Evolutionary conservation across 768 basidiomycete species (phyloP), one percentile per base, ranked within the genome.

Genomic region (Trametes meyenii): DNA sequence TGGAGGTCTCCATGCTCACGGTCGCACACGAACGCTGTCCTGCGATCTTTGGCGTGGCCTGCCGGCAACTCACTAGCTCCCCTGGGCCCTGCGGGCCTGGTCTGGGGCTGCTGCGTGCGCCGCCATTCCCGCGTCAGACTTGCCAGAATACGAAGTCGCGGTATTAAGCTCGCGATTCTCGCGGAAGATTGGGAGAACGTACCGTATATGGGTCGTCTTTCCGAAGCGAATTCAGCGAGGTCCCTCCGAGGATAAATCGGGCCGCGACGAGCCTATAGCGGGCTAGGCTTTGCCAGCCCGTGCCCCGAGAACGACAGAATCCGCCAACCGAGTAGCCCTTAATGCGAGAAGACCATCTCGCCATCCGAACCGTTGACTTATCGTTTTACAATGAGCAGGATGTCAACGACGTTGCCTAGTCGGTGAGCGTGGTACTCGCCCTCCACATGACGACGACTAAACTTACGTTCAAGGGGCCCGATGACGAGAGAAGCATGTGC

Each of bases 41-140:
- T 61, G 60, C 53, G 60, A 49, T 61, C 60, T 49, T 40, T 39
- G 29, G 40, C 52, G 21, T 17, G 53, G 39, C 6, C 24, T 23
- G n/a, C 48, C 60, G 60, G 60, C 23, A 50, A 61, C 52, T 49
- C 48, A 61, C 39, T 40, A 49, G 46, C 60, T 55, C 38, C 23
- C 60, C 49, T 55, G 38, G 13, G 17, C 40, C 42, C 17, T 36
- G 35, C 50, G 40, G 49, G 33, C 36, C 14, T 54, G 59, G 17
- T 23, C 36, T n/a, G 40, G 39, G 21, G 24, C 17, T 24, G 35
- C 23, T 42, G 36, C 38, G 35, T 24, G 11, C 33, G 19, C 24
- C 17, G 16, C 36, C 36, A 48, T 44, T 46, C 50, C 55, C 38
- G 14, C 23, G 44, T 49, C 36, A 21, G 45, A 48, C 55, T 57